These are phyloP conservation scores for Leishmania lainsoni DNA, from an alignment of 208 protist genomes.

Conservation along the genomic window DNA sequence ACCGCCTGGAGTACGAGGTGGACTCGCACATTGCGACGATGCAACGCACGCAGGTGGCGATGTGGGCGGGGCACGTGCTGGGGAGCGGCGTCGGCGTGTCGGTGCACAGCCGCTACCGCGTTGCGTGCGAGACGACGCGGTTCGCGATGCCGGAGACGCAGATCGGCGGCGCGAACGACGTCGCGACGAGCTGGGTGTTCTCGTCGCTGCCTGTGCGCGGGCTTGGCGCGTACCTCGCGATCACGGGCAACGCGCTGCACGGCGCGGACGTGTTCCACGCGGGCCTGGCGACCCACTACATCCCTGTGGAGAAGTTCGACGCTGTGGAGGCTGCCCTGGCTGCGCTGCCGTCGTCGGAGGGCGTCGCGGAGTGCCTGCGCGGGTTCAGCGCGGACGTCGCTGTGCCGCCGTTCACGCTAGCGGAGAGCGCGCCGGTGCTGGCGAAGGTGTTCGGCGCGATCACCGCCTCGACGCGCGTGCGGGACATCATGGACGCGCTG, in stretches of 20 bases:
- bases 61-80: slow-evolving; percentile 86
- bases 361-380: slow-evolving; percentile 42
- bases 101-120: slow-evolving; percentile 68
- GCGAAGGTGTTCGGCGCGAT: slow-evolving; percentile 42
- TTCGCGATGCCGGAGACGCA: slow-evolving; percentile 89
- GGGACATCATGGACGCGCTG: slow-evolving; percentile 48
- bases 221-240: slow-evolving; percentile 73
- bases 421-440: slow-evolving; percentile 29
- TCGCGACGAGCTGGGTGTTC: slow-evolving; percentile 73
- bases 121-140: slow-evolving; percentile 71
- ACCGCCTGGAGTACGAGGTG: slow-evolving; percentile 70
- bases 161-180: slow-evolving; percentile 74
- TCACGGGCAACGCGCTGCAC: slow-evolving; percentile 79
- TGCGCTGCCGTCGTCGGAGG: slow-evolving; percentile 17
- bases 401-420: slow-evolving; percentile 55
- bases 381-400: slow-evolving; percentile 22
- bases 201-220: slow-evolving; percentile 44
- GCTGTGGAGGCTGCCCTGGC: slow-evolving; percentile 39
- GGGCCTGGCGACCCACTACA: slow-evolving; percentile 82
- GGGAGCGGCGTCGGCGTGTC: slow-evolving; percentile 86
- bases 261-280: slow-evolving; percentile 69
- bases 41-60: slow-evolving; percentile 63
- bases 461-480: slow-evolving; percentile 36
- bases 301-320: slow-evolving; percentile 32
- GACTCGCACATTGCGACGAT: slow-evolving; percentile 70